These are phyloP conservation scores for Pyrus pyrifolia DNA, from an alignment of 306 rosid genomes.

Conservation along the genomic window DNA sequence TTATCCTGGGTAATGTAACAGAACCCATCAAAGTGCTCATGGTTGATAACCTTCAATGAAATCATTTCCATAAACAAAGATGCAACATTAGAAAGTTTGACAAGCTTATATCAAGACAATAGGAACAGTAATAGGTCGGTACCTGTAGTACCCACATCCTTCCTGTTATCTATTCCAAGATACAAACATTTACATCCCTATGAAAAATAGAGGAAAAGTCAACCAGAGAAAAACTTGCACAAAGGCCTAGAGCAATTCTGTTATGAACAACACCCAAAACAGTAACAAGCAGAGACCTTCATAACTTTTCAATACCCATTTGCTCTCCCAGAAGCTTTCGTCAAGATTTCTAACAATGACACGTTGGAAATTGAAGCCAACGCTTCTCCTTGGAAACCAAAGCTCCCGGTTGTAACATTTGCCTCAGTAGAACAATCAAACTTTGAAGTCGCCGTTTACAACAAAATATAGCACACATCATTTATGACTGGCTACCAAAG, in stretches of 20 bases:
- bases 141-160: constrained; percentile 90
- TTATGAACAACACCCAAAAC: not conserved
- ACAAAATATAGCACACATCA: constrained; percentile 6
- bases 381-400: constrained; percentile 93
- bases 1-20: not conserved
- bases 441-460: constrained; percentile 78
- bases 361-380: constrained; percentile 88
- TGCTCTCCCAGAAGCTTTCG: constrained; percentile 77
- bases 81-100: not conserved
- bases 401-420: constrained; percentile 39
- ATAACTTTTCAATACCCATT: constrained; percentile 85
- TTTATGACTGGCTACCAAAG: constrained; percentile 23
- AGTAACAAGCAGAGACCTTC: constrained; percentile 43
- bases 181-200: constrained; percentile 85
- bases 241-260: not conserved
- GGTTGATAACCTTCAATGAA: not conserved
- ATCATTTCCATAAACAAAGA: not conserved
- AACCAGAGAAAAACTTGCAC: constrained; percentile 20
- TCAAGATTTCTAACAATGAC: constrained; percentile 72
- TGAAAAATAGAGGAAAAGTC: constrained; percentile 21
- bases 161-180: constrained; percentile 78
- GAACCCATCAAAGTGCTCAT: not conserved
- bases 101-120: not conserved
- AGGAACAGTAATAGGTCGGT: not conserved
- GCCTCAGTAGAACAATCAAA: constrained; percentile 42